Base-by-base conservation (phyloP, 2,329 filamentous ascomycete species). In the Sarocladium oryzae region DNA sequence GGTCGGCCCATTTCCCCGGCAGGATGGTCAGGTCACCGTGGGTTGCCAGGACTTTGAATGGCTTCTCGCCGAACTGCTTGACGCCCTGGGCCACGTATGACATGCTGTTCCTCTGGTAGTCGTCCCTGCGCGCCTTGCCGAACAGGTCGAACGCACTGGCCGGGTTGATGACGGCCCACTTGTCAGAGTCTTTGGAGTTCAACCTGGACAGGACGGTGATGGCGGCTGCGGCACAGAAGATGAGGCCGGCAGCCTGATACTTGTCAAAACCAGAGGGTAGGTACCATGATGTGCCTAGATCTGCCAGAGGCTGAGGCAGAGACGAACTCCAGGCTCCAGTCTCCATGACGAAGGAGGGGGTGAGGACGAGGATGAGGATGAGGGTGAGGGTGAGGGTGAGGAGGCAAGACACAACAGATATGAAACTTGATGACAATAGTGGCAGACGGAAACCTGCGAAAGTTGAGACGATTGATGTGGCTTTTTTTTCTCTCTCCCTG, bases 1-100 rank as follows among this genome's bases (percentile, higher is more conserved):
- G 56, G 28, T 60, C 48, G 9, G 53, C 37, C 26, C 59, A 54
- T 10, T 21, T 40, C 3, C 52, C 20, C 1, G 59, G 60, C 1
- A 62, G 52, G 24, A 61, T 43, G 3, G 55, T 53, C 8, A 56
- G 24, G 10, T 55, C 51, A 2, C 59, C 60, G 18, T 53, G 46
- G 30, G 61, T 56, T 10, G 56, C 52, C 24, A 51, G 52, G 20
- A 59, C 18, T 16, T 53, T 50, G 51, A 56, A 58, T 1, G 56
- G 56, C 20, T 56, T 38, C 7, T 28, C 50, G 11, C 28, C 10
- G 32, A 35, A 36, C 15, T 35, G 11, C 7, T 32, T 18, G 13
- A 36, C 18, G 15, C 50, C 50, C n/a, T 48, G 2, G 8, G 30
- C n/a, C 15, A 52, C n/a, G 33, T 35, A 33, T 18, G 21, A 16